These are phyloP conservation scores for Schrenkiella parvula DNA, from an alignment of 345 rosid genomes.

Conservation along the genomic window DNA sequence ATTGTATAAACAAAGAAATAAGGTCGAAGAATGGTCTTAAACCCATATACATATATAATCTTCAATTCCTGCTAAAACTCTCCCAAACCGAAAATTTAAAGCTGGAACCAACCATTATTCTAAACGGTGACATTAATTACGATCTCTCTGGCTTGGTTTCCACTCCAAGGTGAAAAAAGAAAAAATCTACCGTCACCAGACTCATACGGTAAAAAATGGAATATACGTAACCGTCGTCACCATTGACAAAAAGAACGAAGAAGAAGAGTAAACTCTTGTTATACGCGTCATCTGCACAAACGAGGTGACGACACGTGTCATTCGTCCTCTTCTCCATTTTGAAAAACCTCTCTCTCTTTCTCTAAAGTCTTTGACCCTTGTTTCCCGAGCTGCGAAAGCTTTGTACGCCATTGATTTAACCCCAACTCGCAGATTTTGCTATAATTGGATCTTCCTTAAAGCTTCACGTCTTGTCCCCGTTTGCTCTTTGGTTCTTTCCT, in stretches of 20 bases:
- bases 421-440: slow-evolving; percentile 6
- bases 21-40: no score
- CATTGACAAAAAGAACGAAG: background rate
- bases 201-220: background rate
- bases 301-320: slow-evolving; percentile 29
- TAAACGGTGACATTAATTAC: background rate
- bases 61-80: background rate
- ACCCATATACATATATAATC: no score
- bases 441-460: slow-evolving; percentile 23
- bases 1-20: no score
- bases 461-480: slow-evolving; percentile 15
- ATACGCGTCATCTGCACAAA: slow-evolving; percentile 23
- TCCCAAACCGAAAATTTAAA: background rate
- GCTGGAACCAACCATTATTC: background rate
- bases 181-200: background rate
- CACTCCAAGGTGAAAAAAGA: slow-evolving; percentile 14
- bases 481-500: slow-evolving; percentile 30
- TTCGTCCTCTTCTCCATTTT: background rate
- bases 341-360: slow-evolving; percentile 5
- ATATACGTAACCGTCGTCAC: background rate
- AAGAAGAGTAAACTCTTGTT: background rate
- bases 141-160: slow-evolving; percentile 11
- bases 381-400: slow-evolving; percentile 22
- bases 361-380: slow-evolving; percentile 7
- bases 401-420: slow-evolving; percentile 20